phyloP scores from a whole-genome alignment of 192 early-diverging fungal genomes.

The Coemansia sp. region DNA sequence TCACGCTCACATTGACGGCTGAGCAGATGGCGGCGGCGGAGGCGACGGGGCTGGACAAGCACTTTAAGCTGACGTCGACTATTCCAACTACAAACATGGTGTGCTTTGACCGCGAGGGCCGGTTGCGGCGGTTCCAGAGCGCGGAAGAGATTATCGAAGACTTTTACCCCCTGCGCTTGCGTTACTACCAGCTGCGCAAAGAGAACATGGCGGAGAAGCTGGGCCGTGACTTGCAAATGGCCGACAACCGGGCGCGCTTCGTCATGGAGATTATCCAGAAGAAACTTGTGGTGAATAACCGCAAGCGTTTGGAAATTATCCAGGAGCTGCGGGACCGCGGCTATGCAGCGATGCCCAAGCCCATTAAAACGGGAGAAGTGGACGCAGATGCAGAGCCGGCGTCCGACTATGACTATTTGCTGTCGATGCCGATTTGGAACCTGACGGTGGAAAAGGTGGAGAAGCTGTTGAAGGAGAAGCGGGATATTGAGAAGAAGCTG shows the following conservation, averaged over 20 bases:
- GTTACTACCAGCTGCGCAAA: slow-evolving; percentile 89
- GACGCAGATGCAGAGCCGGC: slow-evolving; percentile 18
- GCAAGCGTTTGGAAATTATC: slow-evolving; percentile 77
- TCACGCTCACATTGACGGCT: slow-evolving; percentile 50
- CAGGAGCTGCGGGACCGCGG: slow-evolving; percentile 67
- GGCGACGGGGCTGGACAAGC: slow-evolving; percentile 76
- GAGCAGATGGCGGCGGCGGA: slow-evolving; percentile 73
- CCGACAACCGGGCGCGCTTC: slow-evolving; percentile 87
- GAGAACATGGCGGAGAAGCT: slow-evolving; percentile 65
- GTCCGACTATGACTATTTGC: slow-evolving; percentile 78
- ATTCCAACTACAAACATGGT: slow-evolving; percentile 90
- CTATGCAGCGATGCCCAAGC: slow-evolving; percentile 64
- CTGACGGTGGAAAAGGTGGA: slow-evolving; percentile 87
- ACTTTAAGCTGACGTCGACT: slow-evolving; percentile 71
- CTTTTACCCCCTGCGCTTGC: slow-evolving; percentile 81
- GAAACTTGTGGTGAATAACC: slow-evolving; percentile 79
- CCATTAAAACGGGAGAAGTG: slow-evolving; percentile 45
- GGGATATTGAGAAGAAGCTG: slow-evolving; percentile 68
- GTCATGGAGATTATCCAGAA: slow-evolving; percentile 86
- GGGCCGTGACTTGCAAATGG: slow-evolving; percentile 62
- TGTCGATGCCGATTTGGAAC: slow-evolving; percentile 88
- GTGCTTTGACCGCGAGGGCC: slow-evolving; percentile 86
- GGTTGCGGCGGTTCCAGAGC: slow-evolving; percentile 75
- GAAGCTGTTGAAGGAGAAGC: slow-evolving; percentile 68
- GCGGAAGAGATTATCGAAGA: slow-evolving; percentile 82